Percentiles rank a stretch among this genome's conserved stretches.
These are phyloP conservation scores for Forsythia suspensa DNA, from an alignment of 257 asterid genomes.

Conservation along the genomic window DNA sequence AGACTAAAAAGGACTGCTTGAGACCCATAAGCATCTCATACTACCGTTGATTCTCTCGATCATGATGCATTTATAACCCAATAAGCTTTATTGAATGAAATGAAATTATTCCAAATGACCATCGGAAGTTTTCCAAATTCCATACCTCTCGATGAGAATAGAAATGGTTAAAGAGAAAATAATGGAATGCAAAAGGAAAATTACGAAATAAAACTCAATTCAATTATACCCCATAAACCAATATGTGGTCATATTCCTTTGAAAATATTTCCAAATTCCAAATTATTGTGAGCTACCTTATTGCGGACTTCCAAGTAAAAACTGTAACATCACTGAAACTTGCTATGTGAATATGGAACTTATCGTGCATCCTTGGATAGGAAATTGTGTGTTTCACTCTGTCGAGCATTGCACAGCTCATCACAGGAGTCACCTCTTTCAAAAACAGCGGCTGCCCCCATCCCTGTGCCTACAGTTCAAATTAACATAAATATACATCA, in stretches of 20 bases:
- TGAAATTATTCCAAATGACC: background rate
- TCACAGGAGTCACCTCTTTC: conserved; percentile 96
- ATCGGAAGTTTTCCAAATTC: background rate
- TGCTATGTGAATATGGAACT: background rate
- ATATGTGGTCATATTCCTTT: background rate
- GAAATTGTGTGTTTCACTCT: conserved; percentile 45
- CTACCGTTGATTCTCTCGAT: too few relatives aligned
- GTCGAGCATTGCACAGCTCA: conserved; percentile 63
- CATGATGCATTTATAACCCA: too few relatives aligned
- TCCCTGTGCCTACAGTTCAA: conserved; percentile 78
- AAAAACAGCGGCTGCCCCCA: conserved; percentile 99
- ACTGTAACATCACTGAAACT: background rate
- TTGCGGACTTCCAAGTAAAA: conserved; percentile 10
- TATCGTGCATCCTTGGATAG: conserved; percentile 77
- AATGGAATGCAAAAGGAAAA: background rate
- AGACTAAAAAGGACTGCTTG: too few relatives aligned
- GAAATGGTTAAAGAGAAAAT: background rate
- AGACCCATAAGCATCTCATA: too few relatives aligned
- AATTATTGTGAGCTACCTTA: background rate
- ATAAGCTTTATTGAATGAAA: too few relatives aligned
- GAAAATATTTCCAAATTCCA: background rate
- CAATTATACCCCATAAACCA: background rate
- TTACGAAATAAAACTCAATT: background rate
- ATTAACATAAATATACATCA: background rate
- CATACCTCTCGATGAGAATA: background rate